Evolutionary conservation across 2,329 filamentous ascomycete species (phyloP).

Genomic region (Aspergillus texensis): DNA sequence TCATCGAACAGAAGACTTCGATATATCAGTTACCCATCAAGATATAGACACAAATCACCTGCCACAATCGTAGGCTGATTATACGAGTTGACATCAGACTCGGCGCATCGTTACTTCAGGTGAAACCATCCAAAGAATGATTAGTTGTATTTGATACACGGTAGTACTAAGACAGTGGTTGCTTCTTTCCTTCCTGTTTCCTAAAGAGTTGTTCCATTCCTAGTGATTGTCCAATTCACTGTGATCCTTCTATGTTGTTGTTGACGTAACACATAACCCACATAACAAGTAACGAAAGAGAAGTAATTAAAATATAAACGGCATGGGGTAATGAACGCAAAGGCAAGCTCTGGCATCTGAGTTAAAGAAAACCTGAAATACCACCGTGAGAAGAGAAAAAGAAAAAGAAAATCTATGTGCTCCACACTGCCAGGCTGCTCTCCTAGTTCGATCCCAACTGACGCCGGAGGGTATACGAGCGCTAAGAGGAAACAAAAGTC

Average conservation of each 20-base stretch:
- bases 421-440: constrained; percentile 40
- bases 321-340: constrained; percentile 25
- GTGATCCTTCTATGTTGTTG: constrained; percentile 27
- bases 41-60: neutral
- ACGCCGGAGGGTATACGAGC: constrained; percentile 46
- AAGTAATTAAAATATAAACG: constrained; percentile 27
- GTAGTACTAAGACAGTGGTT: constrained; percentile 9
- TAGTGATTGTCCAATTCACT: constrained; percentile 24
- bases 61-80: neutral
- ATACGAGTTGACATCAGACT: neutral
- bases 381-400: constrained; percentile 21
- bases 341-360: constrained; percentile 25
- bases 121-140: constrained; percentile 1
- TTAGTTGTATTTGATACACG: constrained; percentile 13
- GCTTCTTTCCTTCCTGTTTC: neutral
- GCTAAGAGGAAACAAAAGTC: constrained; percentile 37
- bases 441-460: constrained; percentile 39
- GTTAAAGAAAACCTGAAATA: constrained; percentile 22
- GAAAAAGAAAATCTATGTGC: constrained; percentile 30
- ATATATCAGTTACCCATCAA: no score
- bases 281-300: constrained; percentile 23
- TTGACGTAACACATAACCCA: constrained; percentile 33
- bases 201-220: constrained; percentile 3
- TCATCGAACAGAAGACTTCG: no score
- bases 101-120: neutral